Conservation (phyloP, 179 eudicot species). For the Silene vulgaris region DNA sequence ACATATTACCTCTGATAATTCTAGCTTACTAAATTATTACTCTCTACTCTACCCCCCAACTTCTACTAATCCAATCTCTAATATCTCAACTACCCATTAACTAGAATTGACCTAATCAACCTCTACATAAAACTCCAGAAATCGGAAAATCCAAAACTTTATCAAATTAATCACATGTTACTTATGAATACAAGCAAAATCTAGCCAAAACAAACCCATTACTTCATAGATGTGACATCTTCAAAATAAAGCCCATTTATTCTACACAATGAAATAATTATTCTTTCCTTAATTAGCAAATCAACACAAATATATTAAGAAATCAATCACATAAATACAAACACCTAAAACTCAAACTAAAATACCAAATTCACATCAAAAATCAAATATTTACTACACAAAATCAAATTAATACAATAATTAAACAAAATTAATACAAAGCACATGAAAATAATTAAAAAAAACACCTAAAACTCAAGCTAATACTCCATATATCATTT, state of each 20-base stretch:
- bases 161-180: not conserved
- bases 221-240: constrained; percentile 1
- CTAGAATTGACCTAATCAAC: not conserved
- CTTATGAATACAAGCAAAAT: not conserved
- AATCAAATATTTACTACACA: constrained; percentile 4
- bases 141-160: too few species aligned
- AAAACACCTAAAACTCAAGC: too few species aligned
- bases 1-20: constrained; percentile 1
- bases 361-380: not conserved
- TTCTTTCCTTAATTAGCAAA: not conserved
- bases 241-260: not conserved
- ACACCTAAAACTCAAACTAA: constrained; percentile 2
- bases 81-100: not conserved
- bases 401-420: not conserved
- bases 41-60: not conserved
- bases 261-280: not conserved
- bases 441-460: not conserved
- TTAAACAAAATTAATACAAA: too few species aligned
- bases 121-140: not conserved
- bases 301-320: not conserved
- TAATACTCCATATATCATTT: too few species aligned
- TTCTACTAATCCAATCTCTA: constrained; percentile 1
- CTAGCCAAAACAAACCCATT: constrained; percentile 1
- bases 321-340: not conserved
- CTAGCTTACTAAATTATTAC: not conserved